Evolutionary conservation across 164 flowering plant species (phyloP).

Genomic region (Berberis vulgaris): DNA sequence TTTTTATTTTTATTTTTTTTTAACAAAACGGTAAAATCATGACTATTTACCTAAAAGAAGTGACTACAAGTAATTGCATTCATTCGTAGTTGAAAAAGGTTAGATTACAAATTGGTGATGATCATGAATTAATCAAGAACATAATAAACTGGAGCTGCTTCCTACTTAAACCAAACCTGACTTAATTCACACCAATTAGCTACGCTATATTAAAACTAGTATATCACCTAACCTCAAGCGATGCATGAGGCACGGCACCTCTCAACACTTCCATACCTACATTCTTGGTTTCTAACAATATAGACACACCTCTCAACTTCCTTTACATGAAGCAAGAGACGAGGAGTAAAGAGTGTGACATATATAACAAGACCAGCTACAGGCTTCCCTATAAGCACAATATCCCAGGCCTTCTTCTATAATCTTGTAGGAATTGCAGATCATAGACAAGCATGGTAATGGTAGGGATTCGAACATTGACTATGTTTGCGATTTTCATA

Average conservation of each 20-base stretch:
- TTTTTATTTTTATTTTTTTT: too few relatives aligned
- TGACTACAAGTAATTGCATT: too few relatives aligned
- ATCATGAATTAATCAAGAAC: background rate
- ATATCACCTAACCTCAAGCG: slow-evolving; percentile 3
- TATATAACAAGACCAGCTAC: background rate
- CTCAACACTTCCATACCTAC: slow-evolving; percentile 1
- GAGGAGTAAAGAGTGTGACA: background rate
- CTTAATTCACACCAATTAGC: background rate
- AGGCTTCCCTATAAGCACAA: too few relatives aligned
- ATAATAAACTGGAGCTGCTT: background rate
- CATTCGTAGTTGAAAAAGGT: too few relatives aligned
- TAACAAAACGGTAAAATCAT: too few relatives aligned
- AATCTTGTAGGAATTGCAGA: background rate
- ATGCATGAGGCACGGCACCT: slow-evolving; percentile 3
- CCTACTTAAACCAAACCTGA: background rate
- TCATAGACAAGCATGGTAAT: background rate
- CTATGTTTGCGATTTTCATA: background rate
- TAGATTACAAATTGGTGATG: background rate
- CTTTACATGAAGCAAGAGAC: background rate
- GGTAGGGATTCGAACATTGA: background rate
- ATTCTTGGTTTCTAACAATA: background rate
- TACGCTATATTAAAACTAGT: background rate
- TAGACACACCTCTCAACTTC: background rate
- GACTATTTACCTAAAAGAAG: too few relatives aligned
- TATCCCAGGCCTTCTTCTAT: background rate